Percentiles rank a stretch among this genome's conserved stretches.
These are phyloP conservation scores for Ceratocystis variospora DNA, from an alignment of 2,329 filamentous ascomycete species.

Conservation along the genomic window DNA sequence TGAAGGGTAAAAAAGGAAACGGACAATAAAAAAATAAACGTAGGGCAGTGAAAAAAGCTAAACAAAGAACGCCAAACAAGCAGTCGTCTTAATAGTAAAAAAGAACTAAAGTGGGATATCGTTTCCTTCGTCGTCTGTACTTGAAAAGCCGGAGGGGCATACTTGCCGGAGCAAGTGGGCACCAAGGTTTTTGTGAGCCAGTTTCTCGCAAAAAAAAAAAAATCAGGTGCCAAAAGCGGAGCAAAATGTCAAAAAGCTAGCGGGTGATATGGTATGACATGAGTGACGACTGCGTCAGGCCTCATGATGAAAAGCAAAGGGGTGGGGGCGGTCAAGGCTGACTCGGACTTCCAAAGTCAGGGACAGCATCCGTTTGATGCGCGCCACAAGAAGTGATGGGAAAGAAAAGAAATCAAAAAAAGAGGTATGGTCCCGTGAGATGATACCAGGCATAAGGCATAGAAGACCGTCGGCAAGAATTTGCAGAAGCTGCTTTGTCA, in stretches of 20 bases:
- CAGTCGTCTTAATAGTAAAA: neutral
- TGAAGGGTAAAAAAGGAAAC: neutral
- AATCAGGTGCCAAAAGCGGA: neutral
- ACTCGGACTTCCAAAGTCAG: neutral
- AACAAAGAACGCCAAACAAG: neutral
- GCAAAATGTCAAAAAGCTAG: neutral
- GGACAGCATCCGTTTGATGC: neutral
- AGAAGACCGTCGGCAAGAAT: neutral
- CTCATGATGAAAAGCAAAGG: neutral
- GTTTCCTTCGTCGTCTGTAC: constrained; percentile 2
- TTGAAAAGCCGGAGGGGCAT: neutral
- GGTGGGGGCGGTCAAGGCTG: neutral
- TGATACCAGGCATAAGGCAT: neutral
- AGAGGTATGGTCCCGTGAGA: neutral
- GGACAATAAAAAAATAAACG: neutral
- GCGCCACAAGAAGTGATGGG: neutral
- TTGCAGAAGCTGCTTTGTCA: neutral
- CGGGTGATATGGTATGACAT: neutral
- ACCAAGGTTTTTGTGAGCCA: neutral
- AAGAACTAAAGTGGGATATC: constrained; percentile 3
- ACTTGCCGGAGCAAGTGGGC: neutral
- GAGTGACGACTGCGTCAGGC: neutral
- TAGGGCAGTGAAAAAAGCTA: neutral
- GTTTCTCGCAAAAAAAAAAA: constrained; percentile 2
- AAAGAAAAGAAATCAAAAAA: neutral